Conservation (phyloP, 306 rosid genomes). For the Lathyrus sativus region DNA sequence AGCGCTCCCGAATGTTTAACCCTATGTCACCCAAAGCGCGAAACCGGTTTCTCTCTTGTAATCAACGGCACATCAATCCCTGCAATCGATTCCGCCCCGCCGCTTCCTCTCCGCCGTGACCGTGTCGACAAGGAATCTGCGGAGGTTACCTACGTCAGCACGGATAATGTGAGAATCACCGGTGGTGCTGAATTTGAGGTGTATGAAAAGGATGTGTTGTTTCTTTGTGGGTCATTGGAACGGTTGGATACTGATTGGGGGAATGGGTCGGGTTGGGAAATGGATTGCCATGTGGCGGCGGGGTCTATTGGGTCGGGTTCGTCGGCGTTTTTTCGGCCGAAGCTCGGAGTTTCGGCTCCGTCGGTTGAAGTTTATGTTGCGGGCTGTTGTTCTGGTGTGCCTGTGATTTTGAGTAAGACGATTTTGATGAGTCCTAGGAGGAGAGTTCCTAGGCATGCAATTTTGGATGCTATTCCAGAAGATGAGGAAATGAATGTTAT, state of each 20-base stretch:
- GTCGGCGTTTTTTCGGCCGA: constrained; percentile 75
- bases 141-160: constrained; percentile 88
- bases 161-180: constrained; percentile 68
- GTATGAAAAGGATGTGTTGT: constrained; percentile 72
- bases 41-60: constrained; percentile 63
- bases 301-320: constrained; percentile 59
- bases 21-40: constrained; percentile 61
- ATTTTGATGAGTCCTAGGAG: constrained; percentile 74
- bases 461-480: constrained; percentile 84
- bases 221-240: constrained; percentile 79
- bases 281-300: constrained; percentile 75
- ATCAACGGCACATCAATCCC: constrained; percentile 59
- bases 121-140: constrained; percentile 68
- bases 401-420: constrained; percentile 72
- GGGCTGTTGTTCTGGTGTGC: constrained; percentile 79
- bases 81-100: constrained; percentile 46
- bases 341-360: constrained; percentile 70
- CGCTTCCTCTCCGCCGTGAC: constrained; percentile 65
- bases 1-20: constrained; percentile 64
- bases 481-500: constrained; percentile 62
- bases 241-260: constrained; percentile 65
- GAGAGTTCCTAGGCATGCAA: constrained; percentile 56
- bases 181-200: constrained; percentile 82
- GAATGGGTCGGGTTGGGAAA: constrained; percentile 63
- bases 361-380: constrained; percentile 83